A percentile compares a stretch with the other conserved stretches of the same genome.
Conservation (phyloP, 2,329 filamentous ascomycete species). For the Aspergillus melleus region DNA sequence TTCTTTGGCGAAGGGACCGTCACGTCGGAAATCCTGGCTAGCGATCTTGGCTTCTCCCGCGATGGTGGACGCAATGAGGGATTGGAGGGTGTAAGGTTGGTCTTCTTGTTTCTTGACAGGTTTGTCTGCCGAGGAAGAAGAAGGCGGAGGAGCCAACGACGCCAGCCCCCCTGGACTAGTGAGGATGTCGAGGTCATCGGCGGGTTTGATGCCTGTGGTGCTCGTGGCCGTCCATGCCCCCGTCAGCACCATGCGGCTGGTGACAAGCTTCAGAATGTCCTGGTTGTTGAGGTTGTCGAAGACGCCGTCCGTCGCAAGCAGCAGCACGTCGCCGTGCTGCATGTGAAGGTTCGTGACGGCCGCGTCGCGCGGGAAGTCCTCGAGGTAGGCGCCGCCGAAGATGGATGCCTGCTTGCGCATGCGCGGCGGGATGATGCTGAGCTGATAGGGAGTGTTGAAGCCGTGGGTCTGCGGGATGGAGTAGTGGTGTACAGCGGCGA, state of each 20-base stretch:
- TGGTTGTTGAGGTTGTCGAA: constrained; percentile 95
- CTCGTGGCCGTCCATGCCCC: constrained; percentile 71
- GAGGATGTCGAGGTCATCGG: constrained; percentile 58
- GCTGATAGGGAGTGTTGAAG: constrained; percentile 96
- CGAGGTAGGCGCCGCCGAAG: constrained; percentile 79
- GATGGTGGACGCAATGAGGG: constrained; percentile 74
- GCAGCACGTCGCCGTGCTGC: constrained; percentile 86
- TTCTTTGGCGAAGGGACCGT: constrained; percentile 93
- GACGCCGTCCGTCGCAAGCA: constrained; percentile 92
- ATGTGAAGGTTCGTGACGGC: constrained; percentile 74
- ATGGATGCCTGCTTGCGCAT: constrained; percentile 77
- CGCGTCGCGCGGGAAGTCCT: constrained; percentile 81
- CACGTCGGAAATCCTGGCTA: constrained; percentile 75
- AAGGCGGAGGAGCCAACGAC: constrained; percentile 17
- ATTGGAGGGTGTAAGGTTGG: constrained; percentile 64
- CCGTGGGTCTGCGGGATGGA: constrained; percentile 89
- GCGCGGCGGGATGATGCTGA: constrained; percentile 80
- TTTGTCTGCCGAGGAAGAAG: constrained; percentile 7
- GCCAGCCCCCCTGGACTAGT: constrained; percentile 51
- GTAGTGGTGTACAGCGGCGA: constrained; percentile 79
- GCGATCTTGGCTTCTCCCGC: constrained; percentile 80
- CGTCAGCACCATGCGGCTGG: constrained; percentile 68
- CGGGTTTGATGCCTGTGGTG: constrained; percentile 62
- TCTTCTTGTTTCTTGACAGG: constrained; percentile 18
- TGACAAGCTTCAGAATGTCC: constrained; percentile 80